Evolutionary conservation across 352 stramenopile species (phyloP).

Genomic region (Peronospora tabacina): DNA sequence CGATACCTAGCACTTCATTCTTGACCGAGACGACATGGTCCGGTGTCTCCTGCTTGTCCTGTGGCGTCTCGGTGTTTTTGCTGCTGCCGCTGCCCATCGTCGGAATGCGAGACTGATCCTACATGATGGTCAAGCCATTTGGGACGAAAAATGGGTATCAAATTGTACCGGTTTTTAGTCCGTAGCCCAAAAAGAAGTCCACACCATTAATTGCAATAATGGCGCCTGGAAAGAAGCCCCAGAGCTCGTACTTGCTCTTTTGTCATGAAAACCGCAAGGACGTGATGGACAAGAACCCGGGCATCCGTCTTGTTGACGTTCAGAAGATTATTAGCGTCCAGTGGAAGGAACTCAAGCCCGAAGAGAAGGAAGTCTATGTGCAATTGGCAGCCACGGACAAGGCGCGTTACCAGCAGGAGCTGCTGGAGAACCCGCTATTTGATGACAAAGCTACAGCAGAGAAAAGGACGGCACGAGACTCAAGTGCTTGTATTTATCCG

Average conservation of each 20-base stretch:
- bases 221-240: constrained; percentile 63
- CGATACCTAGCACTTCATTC: constrained; percentile 62
- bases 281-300: constrained; percentile 54
- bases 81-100: constrained; percentile 52
- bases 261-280: constrained; percentile 69
- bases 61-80: constrained; percentile 40
- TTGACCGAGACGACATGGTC: constrained; percentile 25
- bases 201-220: too few relatives aligned
- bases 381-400: constrained; percentile 83
- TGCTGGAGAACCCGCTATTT: constrained; percentile 52
- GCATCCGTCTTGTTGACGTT: constrained; percentile 55
- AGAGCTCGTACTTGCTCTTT: constrained; percentile 83
- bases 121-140: constrained; percentile 3
- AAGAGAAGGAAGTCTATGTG: constrained; percentile 87
- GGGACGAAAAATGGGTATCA: not conserved
- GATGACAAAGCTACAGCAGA: constrained; percentile 47
- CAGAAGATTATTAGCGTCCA: constrained; percentile 86
- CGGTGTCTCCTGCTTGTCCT: constrained; percentile 7
- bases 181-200: too few relatives aligned
- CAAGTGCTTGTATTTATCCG: constrained; percentile 50
- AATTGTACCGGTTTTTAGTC: too few relatives aligned
- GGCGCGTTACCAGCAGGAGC: constrained; percentile 68
- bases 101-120: constrained; percentile 3
- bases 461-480: constrained; percentile 17
- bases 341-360: constrained; percentile 79